Percentiles rank a stretch among this genome's conserved stretches.
Evolutionary conservation across 2,329 filamentous ascomycete species (phyloP).

Genomic region (Cordyceps pruinosa): DNA sequence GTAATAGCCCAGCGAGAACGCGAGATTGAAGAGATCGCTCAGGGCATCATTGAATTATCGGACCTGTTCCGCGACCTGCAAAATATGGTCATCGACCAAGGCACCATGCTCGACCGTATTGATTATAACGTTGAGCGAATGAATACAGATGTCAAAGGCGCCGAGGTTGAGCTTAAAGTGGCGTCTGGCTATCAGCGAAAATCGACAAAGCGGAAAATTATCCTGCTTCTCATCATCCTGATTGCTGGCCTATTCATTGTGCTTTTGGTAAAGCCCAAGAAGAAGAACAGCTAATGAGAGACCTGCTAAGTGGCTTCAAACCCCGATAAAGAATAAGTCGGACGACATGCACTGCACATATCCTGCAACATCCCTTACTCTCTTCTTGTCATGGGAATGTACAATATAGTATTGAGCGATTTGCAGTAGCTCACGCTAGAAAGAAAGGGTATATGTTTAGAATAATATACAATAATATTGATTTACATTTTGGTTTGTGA

Average conservation of each 20-base stretch:
- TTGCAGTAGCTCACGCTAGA: not conserved
- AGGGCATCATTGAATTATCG: conserved; percentile 93
- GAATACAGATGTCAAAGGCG: conserved; percentile 85
- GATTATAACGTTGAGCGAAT: conserved; percentile 98
- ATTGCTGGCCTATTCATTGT: conserved; percentile 84
- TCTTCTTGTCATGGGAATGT: not conserved
- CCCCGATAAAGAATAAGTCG: not conserved
- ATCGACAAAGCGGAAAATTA: conserved; percentile 85
- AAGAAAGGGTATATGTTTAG: not conserved
- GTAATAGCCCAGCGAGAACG: conserved; percentile 86
- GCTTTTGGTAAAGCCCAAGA: conserved; percentile 71
- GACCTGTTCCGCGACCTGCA: conserved; percentile 97
- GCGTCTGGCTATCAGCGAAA: conserved; percentile 84
- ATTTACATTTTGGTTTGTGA: not conserved
- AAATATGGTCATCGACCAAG: conserved; percentile 89
- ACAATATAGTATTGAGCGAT: conserved; percentile 2
- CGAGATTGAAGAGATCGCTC: conserved; percentile 96
- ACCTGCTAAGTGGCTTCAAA: not conserved
- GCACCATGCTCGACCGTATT: conserved; percentile 85
- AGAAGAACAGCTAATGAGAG: conserved; percentile 32
- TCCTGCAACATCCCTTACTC: not conserved
- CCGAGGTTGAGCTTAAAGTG: conserved; percentile 84
- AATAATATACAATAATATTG: conserved; percentile 3
- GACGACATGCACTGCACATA: not conserved
- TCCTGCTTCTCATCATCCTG: conserved; percentile 77